These are phyloP conservation scores for Porcisia deanei DNA, from an alignment of 208 protist genomes.

Conservation along the genomic window DNA sequence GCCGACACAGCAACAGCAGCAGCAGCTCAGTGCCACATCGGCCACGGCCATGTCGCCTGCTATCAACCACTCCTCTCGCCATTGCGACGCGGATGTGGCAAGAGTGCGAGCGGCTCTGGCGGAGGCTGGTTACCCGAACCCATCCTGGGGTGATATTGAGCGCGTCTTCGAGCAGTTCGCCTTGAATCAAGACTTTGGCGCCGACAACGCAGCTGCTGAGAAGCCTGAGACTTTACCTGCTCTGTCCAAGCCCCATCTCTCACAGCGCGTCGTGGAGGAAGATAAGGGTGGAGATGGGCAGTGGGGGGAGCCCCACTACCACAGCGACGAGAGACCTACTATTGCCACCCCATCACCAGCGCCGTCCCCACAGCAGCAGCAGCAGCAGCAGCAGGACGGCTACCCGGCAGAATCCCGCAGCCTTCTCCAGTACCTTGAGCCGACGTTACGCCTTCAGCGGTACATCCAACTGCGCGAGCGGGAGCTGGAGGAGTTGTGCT, in stretches of 20 bases:
- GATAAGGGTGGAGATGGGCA: not conserved
- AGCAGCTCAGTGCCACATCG: slow-evolving; percentile 97
- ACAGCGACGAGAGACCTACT: not conserved
- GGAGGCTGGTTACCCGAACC: slow-evolving; percentile 54
- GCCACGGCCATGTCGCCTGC: slow-evolving; percentile 45
- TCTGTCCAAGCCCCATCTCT: not conserved
- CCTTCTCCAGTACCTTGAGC: slow-evolving; percentile 39
- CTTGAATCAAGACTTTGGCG: not conserved
- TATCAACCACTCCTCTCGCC: not conserved
- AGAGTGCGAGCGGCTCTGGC: slow-evolving; percentile 47
- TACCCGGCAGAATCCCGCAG: not conserved
- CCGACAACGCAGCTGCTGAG: not conserved
- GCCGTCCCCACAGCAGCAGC: not conserved
- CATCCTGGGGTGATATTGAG: slow-evolving; percentile 55
- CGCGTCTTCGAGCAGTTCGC: slow-evolving; percentile 53
- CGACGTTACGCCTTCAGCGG: slow-evolving; percentile 52
- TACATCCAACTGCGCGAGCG: slow-evolving; percentile 62
- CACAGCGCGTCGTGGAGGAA: not conserved
- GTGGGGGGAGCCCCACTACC: not conserved
- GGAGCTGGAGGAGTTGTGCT: slow-evolving; percentile 39
- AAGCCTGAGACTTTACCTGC: not conserved
- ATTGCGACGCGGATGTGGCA: slow-evolving; percentile 37
- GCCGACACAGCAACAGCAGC: not conserved
- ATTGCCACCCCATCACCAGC: no score
- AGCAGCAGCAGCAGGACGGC: not conserved